Evolutionary conservation across 2,329 filamentous ascomycete genomes (phyloP), one percentile per base, ranked within the genome.

Genomic region (Ophiosphaerella korrae): DNA sequence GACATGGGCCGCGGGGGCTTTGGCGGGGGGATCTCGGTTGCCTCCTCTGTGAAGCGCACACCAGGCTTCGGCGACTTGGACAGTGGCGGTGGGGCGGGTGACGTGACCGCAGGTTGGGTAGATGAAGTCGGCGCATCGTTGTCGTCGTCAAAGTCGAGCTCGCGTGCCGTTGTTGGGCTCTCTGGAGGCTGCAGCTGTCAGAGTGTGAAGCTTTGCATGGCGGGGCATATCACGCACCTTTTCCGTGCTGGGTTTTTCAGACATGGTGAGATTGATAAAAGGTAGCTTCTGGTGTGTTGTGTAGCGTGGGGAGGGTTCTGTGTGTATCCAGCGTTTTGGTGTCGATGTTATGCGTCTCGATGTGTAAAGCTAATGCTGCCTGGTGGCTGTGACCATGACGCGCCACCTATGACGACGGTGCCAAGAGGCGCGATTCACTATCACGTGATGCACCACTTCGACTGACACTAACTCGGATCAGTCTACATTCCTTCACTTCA

Each of bases 1-100:
- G 85, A 90, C 66, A 90, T 68, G 40, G 93, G 93, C 52, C 92
- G 86, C 31, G 92, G 92, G 29, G 92, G 92, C 78, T 97, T 95
- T 42, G 69, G 55, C 35, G 88, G 82, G 11, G 92, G 92, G 21
- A 87, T 71, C 54, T 80, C 76, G 9, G 66, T 67, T 23, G 73
- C 70, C 9, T 77, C 73, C 14, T 79, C 76, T 37, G 74, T 74
- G 66, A 80, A 80, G 58, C 75, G 77, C 26, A 80, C 78, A 24
- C 72, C 72, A 12, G 73, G 77, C 62, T 73, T 79, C 58, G 67
- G 71, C 40, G 60, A 75, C 44, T 71, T 72, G 12, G 67, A 65
- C 8, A 59, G 72, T 55, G 66, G 76, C 7, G 60, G 72, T 55
- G 66, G 76, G 7, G 71, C 71, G 13, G 77, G 63, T 41, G 75